Conservation (phyloP, 495 filamentous ascomycete genomes). For the Talaromyces ruber region DNA sequence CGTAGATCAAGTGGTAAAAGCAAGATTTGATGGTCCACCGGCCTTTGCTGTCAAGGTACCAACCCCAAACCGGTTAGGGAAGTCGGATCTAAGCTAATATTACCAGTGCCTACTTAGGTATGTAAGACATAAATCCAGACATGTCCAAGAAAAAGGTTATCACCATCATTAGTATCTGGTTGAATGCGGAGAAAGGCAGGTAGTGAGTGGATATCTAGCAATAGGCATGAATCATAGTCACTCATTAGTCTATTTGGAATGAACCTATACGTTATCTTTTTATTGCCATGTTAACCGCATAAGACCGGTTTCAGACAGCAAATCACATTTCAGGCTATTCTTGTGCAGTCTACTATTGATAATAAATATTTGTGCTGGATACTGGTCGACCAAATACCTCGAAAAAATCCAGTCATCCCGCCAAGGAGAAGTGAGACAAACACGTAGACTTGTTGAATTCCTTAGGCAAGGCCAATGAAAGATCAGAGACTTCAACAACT, state of each 20-base stretch:
- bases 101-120: background rate
- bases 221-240: background rate
- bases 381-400: background rate
- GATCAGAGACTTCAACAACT: background rate
- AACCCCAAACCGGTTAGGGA: background rate
- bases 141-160: background rate
- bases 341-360: background rate
- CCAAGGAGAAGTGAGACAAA: background rate
- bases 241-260: background rate
- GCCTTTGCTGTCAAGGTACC: background rate
- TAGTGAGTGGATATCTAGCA: background rate
- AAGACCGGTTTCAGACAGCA: background rate
- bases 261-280: background rate
- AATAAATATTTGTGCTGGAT: background rate
- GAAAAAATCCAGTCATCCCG: background rate
- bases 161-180: background rate
- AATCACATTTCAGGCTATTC: background rate
- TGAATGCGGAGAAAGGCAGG: background rate
- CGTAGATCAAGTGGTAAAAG: background rate
- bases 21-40: background rate
- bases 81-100: background rate
- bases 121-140: background rate
- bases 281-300: background rate
- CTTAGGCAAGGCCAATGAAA: background rate
- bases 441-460: background rate